These are phyloP conservation scores for Breviolum minutum DNA, from an alignment of 73 alveolate genomes.

Conservation along the genomic window DNA sequence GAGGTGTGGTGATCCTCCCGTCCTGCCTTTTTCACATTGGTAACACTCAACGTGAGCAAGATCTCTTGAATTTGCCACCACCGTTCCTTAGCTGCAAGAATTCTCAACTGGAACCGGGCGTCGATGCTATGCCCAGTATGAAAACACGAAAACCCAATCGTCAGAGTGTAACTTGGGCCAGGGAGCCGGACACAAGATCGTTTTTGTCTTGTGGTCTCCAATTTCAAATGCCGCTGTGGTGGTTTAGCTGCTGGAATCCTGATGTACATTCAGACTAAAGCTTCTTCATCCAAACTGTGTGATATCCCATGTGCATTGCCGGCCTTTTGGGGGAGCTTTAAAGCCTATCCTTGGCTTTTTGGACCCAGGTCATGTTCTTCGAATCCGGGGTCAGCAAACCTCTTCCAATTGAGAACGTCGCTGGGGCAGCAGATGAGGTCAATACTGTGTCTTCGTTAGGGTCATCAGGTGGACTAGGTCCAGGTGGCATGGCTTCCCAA, in stretches of 20 bases:
- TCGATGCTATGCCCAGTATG: neutral
- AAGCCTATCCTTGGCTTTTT: too few relatives aligned
- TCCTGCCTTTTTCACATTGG: slow-evolving; percentile 91
- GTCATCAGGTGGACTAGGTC: too few relatives aligned
- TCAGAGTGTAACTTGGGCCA: neutral
- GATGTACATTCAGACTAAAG: too few relatives aligned
- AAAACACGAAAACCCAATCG: neutral
- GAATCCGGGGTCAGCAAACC: slow-evolving; percentile 48
- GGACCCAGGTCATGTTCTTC: slow-evolving; percentile 36
- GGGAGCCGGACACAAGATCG: too few relatives aligned
- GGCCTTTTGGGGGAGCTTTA: too few relatives aligned
- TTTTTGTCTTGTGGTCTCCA: too few relatives aligned
- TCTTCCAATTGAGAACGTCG: slow-evolving; percentile 78
- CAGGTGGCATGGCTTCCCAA: too few relatives aligned
- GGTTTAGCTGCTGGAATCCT: too few relatives aligned
- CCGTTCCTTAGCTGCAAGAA: slow-evolving; percentile 8
- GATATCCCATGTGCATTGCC: too few relatives aligned
- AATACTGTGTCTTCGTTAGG: too few relatives aligned
- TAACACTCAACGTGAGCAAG: slow-evolving; percentile 92
- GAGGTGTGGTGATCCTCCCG: slow-evolving; percentile 86
- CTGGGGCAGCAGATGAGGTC: neutral
- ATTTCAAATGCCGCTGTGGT: too few relatives aligned
- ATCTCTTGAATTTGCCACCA: slow-evolving; percentile 66
- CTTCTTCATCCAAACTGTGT: too few relatives aligned
- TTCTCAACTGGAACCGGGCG: neutral